These are phyloP conservation scores for Alternaria gansuensis DNA, from an alignment of 2,329 filamentous ascomycete species.

Conservation along the genomic window DNA sequence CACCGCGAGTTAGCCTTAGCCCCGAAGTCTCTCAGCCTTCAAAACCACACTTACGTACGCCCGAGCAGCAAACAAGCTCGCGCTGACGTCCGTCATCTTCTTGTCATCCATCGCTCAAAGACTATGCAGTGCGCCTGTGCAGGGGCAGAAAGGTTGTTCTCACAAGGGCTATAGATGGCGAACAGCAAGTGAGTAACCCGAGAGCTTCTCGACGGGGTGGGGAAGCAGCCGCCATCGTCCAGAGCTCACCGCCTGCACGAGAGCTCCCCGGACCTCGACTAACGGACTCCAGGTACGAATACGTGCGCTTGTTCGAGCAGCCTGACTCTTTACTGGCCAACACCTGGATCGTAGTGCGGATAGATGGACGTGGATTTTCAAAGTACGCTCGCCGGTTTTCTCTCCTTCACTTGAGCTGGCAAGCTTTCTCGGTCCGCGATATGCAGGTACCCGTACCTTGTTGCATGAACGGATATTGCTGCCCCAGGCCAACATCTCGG, in stretches of 20 bases:
- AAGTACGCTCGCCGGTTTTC: constrained; percentile 65
- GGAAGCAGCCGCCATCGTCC: constrained; percentile 15
- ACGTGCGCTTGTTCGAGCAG: constrained; percentile 90
- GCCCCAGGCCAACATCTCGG: constrained; percentile 17
- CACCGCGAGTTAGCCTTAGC: constrained; percentile 23
- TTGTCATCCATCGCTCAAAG: constrained; percentile 6
- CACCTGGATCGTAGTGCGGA: constrained; percentile 93
- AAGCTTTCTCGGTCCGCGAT: constrained; percentile 13
- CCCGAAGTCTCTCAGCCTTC: constrained; percentile 19
- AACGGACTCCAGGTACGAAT: constrained; percentile 76
- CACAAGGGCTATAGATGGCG: constrained; percentile 29
- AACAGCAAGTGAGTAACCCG: constrained; percentile 36
- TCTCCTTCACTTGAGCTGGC: constrained; percentile 14
- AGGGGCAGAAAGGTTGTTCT: constrained; percentile 3
- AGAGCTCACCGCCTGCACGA: constrained; percentile 12
- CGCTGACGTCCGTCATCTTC: constrained; percentile 15
- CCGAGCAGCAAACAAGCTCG: constrained; percentile 15
- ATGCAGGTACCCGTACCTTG: constrained; percentile 34
- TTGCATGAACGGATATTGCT: constrained; percentile 19
- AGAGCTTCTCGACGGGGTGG: constrained; percentile 13
- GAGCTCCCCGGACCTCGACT: constrained; percentile 21
- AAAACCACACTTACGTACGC: constrained; percentile 29
- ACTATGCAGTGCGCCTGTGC: constrained; percentile 31
- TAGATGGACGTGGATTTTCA: constrained; percentile 94
- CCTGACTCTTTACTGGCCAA: constrained; percentile 81